Evolutionary conservation across 805 yeast genomes (phyloP).

Genomic region (Saccharomycopsis sp.): DNA sequence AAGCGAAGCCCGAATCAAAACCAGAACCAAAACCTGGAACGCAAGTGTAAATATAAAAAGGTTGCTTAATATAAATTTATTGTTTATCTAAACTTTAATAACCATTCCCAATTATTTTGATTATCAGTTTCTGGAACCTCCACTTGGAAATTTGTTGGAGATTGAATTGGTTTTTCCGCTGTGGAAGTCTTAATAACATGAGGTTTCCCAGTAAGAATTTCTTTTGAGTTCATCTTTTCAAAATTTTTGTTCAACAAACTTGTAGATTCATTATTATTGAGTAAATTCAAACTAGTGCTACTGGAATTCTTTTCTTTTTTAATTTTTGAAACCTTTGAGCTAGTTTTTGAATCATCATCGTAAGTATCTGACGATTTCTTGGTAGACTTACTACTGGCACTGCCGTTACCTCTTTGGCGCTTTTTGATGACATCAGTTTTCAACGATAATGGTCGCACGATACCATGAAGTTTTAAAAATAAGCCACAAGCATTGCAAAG

Average conservation of each 20-base stretch:
- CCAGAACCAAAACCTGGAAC: too few relatives aligned
- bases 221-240: constrained; percentile 5
- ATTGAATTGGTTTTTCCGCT: neutral
- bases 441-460: constrained; percentile 81
- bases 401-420: constrained; percentile 55
- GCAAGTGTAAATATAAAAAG: too few relatives aligned
- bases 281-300: neutral
- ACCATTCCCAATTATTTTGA: constrained; percentile 21
- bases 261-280: neutral
- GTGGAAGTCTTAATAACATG: constrained; percentile 3
- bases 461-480: constrained; percentile 89
- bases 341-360: constrained; percentile 5
- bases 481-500: constrained; percentile 95
- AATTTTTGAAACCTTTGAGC: constrained; percentile 8
- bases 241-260: constrained; percentile 11
- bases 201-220: neutral
- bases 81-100: constrained; percentile 16
- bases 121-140: constrained; percentile 2
- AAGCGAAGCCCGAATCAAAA: too few relatives aligned
- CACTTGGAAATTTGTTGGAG: neutral
- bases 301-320: constrained; percentile 10
- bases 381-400: neutral
- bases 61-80: too few relatives aligned
- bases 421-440: constrained; percentile 91
- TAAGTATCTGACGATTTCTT: constrained; percentile 1